These are phyloP conservation scores for Fusarium veterinarium DNA, from an alignment of 2,329 filamentous ascomycete species.

Conservation along the genomic window DNA sequence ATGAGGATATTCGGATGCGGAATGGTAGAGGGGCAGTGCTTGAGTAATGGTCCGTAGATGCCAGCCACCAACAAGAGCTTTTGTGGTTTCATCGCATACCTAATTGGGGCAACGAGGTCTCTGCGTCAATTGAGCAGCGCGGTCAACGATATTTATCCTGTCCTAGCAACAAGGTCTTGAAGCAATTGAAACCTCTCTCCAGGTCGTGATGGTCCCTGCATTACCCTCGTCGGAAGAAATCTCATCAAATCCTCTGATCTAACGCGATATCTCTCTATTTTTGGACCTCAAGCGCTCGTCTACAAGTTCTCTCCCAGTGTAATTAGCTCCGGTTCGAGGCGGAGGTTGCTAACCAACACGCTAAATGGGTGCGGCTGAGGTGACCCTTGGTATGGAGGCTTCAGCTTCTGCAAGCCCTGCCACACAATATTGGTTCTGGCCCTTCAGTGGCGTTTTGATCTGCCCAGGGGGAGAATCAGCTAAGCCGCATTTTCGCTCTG, in stretches of 20 bases:
- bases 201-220: not conserved
- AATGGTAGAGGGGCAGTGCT: not conserved
- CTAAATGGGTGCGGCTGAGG: not conserved
- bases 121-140: not conserved
- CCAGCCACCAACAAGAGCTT: not conserved
- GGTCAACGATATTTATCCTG: not conserved
- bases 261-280: not conserved
- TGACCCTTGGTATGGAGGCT: not conserved
- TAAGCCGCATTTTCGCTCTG: not conserved
- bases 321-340: not conserved
- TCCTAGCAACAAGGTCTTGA: rapidly evolving
- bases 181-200: not conserved
- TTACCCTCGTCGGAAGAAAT: rapidly evolving
- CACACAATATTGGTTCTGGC: not conserved
- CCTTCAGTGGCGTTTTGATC: not conserved
- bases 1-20: not conserved
- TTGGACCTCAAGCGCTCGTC: too few relatives aligned
- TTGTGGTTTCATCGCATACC: not conserved
- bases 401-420: not conserved
- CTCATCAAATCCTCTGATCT: not conserved
- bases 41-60: not conserved
- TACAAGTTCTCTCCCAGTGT: rapidly evolving
- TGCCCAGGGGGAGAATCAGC: not conserved
- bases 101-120: not conserved
- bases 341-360: not conserved